phyloP scores from a whole-genome alignment of 75 land plant genomes.

The Ceratopteris richardii region DNA sequence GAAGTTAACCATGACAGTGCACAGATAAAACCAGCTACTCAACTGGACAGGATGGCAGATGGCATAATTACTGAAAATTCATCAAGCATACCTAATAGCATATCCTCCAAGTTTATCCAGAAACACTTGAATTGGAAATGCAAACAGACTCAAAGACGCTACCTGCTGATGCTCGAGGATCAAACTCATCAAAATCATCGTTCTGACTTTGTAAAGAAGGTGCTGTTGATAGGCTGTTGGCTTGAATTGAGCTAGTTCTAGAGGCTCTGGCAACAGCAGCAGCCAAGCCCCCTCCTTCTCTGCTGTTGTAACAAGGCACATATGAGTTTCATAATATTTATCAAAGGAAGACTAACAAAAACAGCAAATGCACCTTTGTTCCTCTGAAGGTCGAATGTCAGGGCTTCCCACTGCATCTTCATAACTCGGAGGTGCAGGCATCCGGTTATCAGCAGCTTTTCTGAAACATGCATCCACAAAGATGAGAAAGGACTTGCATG shows the following conservation, averaged over 20 bases:
- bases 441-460: constrained; percentile 40
- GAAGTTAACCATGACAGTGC: no score
- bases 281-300: constrained; percentile 40
- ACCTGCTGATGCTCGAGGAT: constrained; percentile 73
- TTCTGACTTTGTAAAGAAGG: constrained; percentile 18
- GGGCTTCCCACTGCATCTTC: constrained; percentile 62
- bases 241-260: constrained; percentile 15
- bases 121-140: no score
- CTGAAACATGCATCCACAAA: no score
- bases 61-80: no score
- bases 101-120: no score
- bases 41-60: no score
- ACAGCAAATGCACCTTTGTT: neutral
- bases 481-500: no score
- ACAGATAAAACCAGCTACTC: no score
- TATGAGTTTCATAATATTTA: neutral
- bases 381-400: constrained; percentile 32
- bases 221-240: constrained; percentile 12
- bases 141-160: no score
- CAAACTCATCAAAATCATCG: constrained; percentile 76
- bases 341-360: neutral
- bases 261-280: constrained; percentile 46
- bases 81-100: no score
- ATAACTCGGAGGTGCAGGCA: constrained; percentile 77
- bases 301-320: no score